A percentile compares a stretch with the other conserved stretches of the same genome.
phyloP scores from a whole-genome alignment of 208 protist species.

The Borovskyia barvae region DNA sequence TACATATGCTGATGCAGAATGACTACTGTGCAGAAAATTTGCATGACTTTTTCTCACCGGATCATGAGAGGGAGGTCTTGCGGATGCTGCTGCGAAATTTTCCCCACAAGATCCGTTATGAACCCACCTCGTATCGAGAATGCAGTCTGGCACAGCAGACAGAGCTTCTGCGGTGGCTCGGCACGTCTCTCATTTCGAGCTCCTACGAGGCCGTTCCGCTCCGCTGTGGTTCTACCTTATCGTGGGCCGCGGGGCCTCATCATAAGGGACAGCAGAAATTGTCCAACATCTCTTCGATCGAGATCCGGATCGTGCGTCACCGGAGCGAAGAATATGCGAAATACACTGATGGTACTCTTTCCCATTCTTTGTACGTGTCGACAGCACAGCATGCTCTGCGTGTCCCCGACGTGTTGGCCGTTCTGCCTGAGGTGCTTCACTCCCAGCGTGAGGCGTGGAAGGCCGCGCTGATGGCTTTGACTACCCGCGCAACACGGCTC shows the following conservation, averaged over 20 bases:
- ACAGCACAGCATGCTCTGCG: conserved; percentile 33
- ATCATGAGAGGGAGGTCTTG: conserved; percentile 64
- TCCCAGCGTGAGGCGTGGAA: conserved; percentile 22
- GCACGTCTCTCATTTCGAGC: conserved; percentile 63
- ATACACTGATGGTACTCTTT: conserved; percentile 27
- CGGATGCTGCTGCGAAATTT: conserved; percentile 48
- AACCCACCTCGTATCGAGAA: conserved; percentile 37
- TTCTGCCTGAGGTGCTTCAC: conserved; percentile 15
- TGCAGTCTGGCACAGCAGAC: conserved; percentile 48
- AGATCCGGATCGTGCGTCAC: conserved; percentile 53
- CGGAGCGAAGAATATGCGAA: conserved; percentile 47
- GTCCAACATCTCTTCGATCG: conserved; percentile 45
- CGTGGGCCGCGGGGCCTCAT: conserved; percentile 7
- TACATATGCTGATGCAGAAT: conserved; percentile 39
- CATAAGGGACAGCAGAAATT: too few species aligned
- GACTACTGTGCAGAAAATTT: conserved; percentile 41
- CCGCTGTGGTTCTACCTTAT: conserved; percentile 4
- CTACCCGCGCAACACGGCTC: conserved; percentile 31
- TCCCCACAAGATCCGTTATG: conserved; percentile 59
- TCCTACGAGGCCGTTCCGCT: conserved; percentile 37
- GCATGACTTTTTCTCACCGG: conserved; percentile 42
- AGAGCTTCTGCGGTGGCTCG: conserved; percentile 69
- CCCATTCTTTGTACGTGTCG: conserved; percentile 64
- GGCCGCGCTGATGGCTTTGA: conserved; percentile 22
- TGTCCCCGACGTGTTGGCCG: conserved; percentile 38